Evolutionary conservation across 805 yeast genomes (phyloP).

Genomic region (Starmera dryadoides): DNA sequence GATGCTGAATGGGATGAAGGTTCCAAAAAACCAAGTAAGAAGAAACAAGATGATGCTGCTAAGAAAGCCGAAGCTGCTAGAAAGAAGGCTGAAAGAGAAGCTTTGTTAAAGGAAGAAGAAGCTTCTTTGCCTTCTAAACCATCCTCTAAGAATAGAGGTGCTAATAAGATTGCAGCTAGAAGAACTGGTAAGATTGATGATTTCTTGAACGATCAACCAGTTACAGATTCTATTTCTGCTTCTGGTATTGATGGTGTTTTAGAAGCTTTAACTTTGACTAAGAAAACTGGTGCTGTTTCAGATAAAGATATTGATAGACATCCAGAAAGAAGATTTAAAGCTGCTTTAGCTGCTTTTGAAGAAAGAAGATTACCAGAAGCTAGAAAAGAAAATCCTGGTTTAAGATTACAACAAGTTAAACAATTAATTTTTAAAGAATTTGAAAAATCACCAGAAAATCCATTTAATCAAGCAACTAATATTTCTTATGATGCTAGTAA

Average conservation of each 20-base stretch:
- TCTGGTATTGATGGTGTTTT: constrained; percentile 72
- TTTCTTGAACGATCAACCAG: constrained; percentile 46
- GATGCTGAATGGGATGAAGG: constrained; percentile 67
- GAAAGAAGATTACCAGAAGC: constrained; percentile 66
- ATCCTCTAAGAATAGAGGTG: constrained; percentile 53
- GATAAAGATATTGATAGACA: constrained; percentile 71
- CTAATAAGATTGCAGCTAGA: constrained; percentile 56
- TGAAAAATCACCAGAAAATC: constrained; percentile 74
- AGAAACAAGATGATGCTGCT: constrained; percentile 59
- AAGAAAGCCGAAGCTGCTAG: constrained; percentile 71
- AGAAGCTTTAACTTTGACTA: constrained; percentile 66
- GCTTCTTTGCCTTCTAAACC: constrained; percentile 56
- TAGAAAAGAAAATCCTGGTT: constrained; percentile 71
- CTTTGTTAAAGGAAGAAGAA: constrained; percentile 56
- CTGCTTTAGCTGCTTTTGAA: constrained; percentile 67
- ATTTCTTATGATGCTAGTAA: constrained; percentile 54
- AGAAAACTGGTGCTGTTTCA: constrained; percentile 46
- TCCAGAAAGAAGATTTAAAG: constrained; percentile 84
- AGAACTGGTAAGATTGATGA: constrained; percentile 61
- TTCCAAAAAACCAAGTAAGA: constrained; percentile 58
- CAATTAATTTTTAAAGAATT: constrained; percentile 72
- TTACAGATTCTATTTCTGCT: constrained; percentile 53
- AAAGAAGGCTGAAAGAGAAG: constrained; percentile 79
- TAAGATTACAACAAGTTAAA: constrained; percentile 72
- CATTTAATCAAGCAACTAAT: constrained; percentile 68